Conservation (phyloP, 768 basidiomycete genomes). For the Boletus subparvulus region DNA sequence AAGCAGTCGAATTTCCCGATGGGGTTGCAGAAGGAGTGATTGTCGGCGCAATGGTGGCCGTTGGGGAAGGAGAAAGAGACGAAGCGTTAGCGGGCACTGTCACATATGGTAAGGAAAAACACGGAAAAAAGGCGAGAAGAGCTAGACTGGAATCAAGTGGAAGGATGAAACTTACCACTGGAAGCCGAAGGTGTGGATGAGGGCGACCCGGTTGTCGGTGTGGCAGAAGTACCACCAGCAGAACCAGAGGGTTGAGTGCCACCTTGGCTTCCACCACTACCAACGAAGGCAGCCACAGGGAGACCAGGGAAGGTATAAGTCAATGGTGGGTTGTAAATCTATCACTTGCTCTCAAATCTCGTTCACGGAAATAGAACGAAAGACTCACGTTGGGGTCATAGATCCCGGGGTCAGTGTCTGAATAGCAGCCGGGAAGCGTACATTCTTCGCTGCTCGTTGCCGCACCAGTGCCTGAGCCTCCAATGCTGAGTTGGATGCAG, state of each 20-base stretch:
- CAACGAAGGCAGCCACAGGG: constrained; percentile 43
- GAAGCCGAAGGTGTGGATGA: constrained; percentile 18
- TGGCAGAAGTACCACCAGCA: constrained; percentile 13
- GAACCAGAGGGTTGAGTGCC: constrained; percentile 26
- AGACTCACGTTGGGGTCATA: constrained; percentile 44
- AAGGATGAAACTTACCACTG: constrained; percentile 15
- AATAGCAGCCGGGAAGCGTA: constrained; percentile 69
- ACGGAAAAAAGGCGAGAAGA: neutral
- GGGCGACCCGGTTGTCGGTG: constrained; percentile 8
- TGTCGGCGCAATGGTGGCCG: neutral
- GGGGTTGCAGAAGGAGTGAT: constrained; percentile 7
- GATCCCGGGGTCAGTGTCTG: constrained; percentile 68
- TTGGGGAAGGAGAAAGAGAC: constrained; percentile 11
- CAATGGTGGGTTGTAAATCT: constrained; percentile 33
- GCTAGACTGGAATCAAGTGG: neutral
- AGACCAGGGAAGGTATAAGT: constrained; percentile 58
- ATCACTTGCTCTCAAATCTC: neutral
- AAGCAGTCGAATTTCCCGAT: constrained; percentile 1
- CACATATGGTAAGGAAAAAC: constrained; percentile 18
- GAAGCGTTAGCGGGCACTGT: constrained; percentile 27
- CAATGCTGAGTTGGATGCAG: constrained; percentile 31
- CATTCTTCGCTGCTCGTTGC: constrained; percentile 41
- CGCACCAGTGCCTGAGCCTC: constrained; percentile 25
- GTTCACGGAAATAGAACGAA: neutral
- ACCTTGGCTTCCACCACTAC: constrained; percentile 9